Conservation (phyloP, 2,329 filamentous ascomycete species). For the Trichoderma sp. region DNA sequence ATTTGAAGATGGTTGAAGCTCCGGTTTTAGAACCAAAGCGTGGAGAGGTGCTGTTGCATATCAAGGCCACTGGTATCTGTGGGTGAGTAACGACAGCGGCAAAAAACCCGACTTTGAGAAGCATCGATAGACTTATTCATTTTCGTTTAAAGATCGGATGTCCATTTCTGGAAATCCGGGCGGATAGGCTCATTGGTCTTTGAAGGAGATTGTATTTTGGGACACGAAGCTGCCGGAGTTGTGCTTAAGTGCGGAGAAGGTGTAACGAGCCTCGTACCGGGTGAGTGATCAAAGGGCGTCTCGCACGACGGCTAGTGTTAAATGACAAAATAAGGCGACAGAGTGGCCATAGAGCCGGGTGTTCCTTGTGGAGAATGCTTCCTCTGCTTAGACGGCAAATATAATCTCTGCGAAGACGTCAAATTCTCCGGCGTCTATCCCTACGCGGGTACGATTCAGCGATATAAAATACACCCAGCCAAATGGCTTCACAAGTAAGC, state of each 20-base stretch:
- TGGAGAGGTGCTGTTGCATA: background rate
- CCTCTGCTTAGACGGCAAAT: slow-evolving; percentile 3
- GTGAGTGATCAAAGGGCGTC: background rate
- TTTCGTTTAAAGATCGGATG: background rate
- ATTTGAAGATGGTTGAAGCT: slow-evolving; percentile 1
- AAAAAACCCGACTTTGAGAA: background rate
- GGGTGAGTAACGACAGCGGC: background rate
- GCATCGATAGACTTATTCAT: background rate
- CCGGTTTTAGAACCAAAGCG: background rate
- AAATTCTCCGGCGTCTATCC: slow-evolving; percentile 10
- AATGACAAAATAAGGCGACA: background rate
- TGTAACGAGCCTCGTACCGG: background rate
- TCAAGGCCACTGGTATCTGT: slow-evolving; percentile 4
- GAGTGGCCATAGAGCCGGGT: slow-evolving; percentile 2
- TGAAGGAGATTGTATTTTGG: slow-evolving; percentile 8
- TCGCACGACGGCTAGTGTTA: background rate
- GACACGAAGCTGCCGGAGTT: slow-evolving; percentile 3
- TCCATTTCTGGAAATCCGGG: slow-evolving; percentile 15
- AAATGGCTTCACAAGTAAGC: slow-evolving; percentile 14
- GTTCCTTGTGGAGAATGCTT: slow-evolving; percentile 5
- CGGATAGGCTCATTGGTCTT: slow-evolving; percentile 1
- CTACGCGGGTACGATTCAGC: background rate
- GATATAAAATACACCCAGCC: background rate
- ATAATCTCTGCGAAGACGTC: slow-evolving; percentile 5
- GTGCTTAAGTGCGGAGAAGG: slow-evolving; percentile 6